Evolutionary conservation across 176 grass and related monocot genomes (phyloP), one percentile per base, ranked within the genome.

Genomic region (Chloris gayana): DNA sequence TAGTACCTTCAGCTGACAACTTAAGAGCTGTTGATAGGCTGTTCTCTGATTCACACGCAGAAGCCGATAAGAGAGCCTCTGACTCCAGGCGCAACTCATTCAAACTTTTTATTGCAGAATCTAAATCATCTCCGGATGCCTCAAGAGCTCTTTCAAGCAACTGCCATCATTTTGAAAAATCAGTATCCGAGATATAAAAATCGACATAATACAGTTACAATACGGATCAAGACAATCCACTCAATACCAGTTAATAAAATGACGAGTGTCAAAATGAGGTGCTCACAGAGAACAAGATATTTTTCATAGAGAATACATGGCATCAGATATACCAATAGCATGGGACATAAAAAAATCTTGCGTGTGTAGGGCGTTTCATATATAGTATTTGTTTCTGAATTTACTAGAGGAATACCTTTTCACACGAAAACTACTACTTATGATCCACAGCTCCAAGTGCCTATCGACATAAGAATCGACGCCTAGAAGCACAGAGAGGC

Each of bases 91-190:
- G 70, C 74, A 92, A 64, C 64, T 90, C 80, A 63, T 82, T 85
- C 77, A 97, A 87, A 69, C 83, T 87, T 73, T 87, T 90, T 76
- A 97, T 94, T 73, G 92, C 89, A 69, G 76, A 85, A 82, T 94
- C 91, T 42, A 97, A 78, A 65, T 97, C 91, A 88, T 92, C 91
- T 82, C 89, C 91, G 49, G 89, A 90, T 64, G 89, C 89, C 68
- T 92, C 83, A 62, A 97, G 85, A 69, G 89, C 83, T 80, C 79
- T 89, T 94, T 97, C 87, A 84, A 94, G 80, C 80, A 94, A 57
- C 89, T 94, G 94, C 22, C 72, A 87, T 68, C 54, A 83, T 86
- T 82, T 83, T 63, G 31, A 41, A 59, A 59, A 82, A 72, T 67
- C 24, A 66, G 27, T 53, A 77, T 61, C 22, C 7, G 26, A 59